Conservation (phyloP, 305 asterid genomes). For the Solanum hybrid region DNA sequence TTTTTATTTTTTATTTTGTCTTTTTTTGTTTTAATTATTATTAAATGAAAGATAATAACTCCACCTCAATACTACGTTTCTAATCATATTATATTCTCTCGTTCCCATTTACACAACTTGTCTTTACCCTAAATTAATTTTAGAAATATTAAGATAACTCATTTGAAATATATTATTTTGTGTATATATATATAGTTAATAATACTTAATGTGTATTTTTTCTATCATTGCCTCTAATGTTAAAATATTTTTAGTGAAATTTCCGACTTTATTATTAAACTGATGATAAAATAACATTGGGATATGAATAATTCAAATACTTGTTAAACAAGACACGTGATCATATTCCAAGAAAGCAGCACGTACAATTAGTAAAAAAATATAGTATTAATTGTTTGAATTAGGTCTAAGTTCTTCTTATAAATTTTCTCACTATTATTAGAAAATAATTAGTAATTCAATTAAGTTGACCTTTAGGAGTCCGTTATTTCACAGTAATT, state of each 20-base stretch:
- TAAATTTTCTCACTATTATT: neutral
- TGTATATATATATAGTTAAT: too few relatives aligned
- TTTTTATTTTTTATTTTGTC: too few relatives aligned
- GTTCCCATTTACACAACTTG: neutral
- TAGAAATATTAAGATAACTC: neutral
- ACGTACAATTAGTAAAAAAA: neutral
- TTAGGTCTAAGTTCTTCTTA: neutral
- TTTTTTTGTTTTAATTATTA: neutral
- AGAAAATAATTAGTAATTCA: neutral
- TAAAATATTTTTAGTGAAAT: too few relatives aligned
- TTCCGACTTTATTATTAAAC: too few relatives aligned
- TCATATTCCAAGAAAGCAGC: neutral
- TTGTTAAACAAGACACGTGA: neutral
- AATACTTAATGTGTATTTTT: too few relatives aligned
- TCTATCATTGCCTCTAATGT: too few relatives aligned
- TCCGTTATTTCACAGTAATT: neutral
- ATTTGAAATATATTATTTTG: neutral
- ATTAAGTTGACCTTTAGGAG: neutral
- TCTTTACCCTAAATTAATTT: too few relatives aligned
- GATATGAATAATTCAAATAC: neutral
- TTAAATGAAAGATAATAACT: neutral
- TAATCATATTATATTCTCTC: neutral
- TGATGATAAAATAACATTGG: too few relatives aligned
- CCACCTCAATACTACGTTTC: neutral
- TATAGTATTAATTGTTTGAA: neutral